These are phyloP conservation scores for Sporopachydermia lactativora DNA, from an alignment of 805 yeast genomes.

Conservation along the genomic window DNA sequence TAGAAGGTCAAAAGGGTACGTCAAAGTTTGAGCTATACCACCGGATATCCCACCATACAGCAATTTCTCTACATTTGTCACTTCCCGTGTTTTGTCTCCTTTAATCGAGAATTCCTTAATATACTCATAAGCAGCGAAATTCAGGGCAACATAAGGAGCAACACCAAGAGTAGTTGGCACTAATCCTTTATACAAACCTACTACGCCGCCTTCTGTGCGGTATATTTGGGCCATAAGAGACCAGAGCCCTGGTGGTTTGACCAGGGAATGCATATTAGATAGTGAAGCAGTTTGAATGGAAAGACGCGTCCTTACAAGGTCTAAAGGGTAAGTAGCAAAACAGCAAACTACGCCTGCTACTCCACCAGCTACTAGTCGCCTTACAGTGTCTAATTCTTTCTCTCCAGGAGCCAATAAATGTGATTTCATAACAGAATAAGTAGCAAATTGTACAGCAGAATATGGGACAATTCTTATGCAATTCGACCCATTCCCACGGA, in stretches of 20 bases:
- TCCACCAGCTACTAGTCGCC: constrained; percentile 65
- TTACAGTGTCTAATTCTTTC: constrained; percentile 31
- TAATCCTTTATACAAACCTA: constrained; percentile 71
- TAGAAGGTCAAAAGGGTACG: constrained; percentile 83
- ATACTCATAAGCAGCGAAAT: constrained; percentile 80
- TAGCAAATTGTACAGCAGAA: constrained; percentile 86
- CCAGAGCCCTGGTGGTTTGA: constrained; percentile 59
- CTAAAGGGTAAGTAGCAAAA: constrained; percentile 80
- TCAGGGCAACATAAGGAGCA: constrained; percentile 90
- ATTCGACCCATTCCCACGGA: constrained; percentile 83
- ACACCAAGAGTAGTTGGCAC: constrained; percentile 89
- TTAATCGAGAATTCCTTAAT: constrained; percentile 42
- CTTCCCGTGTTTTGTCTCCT: constrained; percentile 16
- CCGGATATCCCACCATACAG: constrained; percentile 78
- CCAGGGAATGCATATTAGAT: constrained; percentile 10
- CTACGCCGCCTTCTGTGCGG: constrained; percentile 65
- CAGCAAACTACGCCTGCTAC: constrained; percentile 74
- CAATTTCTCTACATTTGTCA: constrained; percentile 40
- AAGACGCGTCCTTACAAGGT: constrained; percentile 77
- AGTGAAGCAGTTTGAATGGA: constrained; percentile 76
- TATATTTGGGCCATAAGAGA: constrained; percentile 45
- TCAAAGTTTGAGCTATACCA: constrained; percentile 77
- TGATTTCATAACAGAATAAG: constrained; percentile 39
- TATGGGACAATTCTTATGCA: constrained; percentile 88
- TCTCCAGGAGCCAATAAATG: constrained; percentile 24